These are phyloP conservation scores for Darksidea phi DNA, from an alignment of 495 filamentous ascomycete genomes.

Conservation along the genomic window DNA sequence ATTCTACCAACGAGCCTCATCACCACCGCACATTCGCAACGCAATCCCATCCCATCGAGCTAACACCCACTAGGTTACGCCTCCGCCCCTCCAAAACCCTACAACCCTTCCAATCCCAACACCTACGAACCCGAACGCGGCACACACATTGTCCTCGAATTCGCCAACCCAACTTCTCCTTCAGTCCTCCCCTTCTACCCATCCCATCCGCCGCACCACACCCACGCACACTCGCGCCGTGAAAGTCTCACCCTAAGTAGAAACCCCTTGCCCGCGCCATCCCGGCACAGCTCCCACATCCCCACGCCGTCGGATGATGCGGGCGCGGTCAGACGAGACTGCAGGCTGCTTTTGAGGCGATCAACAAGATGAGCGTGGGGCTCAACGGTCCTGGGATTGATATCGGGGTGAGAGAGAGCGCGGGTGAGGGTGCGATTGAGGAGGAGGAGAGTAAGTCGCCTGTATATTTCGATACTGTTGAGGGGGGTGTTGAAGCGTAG, in stretches of 20 bases:
- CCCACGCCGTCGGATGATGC: neutral
- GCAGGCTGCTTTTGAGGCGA: conserved; percentile 20
- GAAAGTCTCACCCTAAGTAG: too few species aligned
- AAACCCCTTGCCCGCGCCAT: neutral
- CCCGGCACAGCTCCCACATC: neutral
- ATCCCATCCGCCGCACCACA: too few species aligned
- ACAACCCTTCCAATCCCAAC: neutral
- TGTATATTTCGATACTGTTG: conserved; percentile 27
- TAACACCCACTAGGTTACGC: neutral
- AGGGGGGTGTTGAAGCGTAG: neutral
- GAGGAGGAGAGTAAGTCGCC: neutral
- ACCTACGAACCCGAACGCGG: conserved; percentile 5
- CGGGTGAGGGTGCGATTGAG: neutral
- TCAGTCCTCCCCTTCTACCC: neutral
- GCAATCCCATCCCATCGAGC: neutral
- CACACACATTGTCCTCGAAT: conserved; percentile 20
- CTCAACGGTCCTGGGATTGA: conserved; percentile 19
- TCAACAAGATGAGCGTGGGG: conserved; percentile 25
- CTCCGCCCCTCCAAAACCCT: neutral
- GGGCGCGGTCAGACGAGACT: conserved; percentile 6
- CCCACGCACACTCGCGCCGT: too few species aligned
- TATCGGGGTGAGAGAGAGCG: neutral
- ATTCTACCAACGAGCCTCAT: neutral
- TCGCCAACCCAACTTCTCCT: conserved; percentile 12
- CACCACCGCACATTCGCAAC: too few species aligned